Evolutionary conservation across 495 filamentous ascomycete species (phyloP).

Genomic region (Aspergillus homomorphus): DNA sequence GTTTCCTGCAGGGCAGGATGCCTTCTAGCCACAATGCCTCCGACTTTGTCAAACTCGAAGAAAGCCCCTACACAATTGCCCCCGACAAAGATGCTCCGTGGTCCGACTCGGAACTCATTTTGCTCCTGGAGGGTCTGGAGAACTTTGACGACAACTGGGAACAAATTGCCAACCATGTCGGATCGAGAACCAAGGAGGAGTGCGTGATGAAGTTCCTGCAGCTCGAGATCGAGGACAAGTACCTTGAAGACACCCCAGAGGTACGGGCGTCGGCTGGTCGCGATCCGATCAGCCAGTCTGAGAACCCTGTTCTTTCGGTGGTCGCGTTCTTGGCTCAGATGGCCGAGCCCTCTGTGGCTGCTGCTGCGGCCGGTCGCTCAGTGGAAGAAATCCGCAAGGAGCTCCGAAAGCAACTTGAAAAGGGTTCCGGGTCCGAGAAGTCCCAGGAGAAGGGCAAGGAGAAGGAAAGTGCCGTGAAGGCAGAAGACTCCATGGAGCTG

Average conservation of each 20-base stretch:
- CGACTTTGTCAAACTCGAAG: conserved; percentile 85
- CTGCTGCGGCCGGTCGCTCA: conserved; percentile 80
- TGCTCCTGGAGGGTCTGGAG: conserved; percentile 86
- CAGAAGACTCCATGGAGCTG: conserved; percentile 67
- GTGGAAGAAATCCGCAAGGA: conserved; percentile 79
- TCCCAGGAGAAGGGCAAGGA: conserved; percentile 50
- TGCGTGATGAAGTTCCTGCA: conserved; percentile 95
- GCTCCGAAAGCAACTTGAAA: conserved; percentile 70
- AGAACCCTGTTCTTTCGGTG: conserved; percentile 95
- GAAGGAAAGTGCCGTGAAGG: conserved; percentile 55
- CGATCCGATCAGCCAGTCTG: conserved; percentile 79
- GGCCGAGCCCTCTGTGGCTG: conserved; percentile 81
- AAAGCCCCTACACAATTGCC: conserved; percentile 69
- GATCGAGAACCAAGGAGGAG: conserved; percentile 88
- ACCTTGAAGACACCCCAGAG: conserved; percentile 71
- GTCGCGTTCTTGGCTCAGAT: conserved; percentile 88
- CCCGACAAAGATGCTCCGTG: conserved; percentile 80
- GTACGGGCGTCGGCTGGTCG: conserved; percentile 66
- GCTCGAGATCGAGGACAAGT: conserved; percentile 86
- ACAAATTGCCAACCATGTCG: conserved; percentile 84
- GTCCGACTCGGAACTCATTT: conserved; percentile 82
- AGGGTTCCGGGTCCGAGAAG: conserved; percentile 36
- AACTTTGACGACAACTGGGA: conserved; percentile 94
- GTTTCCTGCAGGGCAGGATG: conserved; percentile 77
- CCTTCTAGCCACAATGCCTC: conserved; percentile 66